A percentile compares a stretch with the other conserved stretches of the same genome.
phyloP scores from a whole-genome alignment of 768 basidiomycete species.

The Boletus sp. region DNA sequence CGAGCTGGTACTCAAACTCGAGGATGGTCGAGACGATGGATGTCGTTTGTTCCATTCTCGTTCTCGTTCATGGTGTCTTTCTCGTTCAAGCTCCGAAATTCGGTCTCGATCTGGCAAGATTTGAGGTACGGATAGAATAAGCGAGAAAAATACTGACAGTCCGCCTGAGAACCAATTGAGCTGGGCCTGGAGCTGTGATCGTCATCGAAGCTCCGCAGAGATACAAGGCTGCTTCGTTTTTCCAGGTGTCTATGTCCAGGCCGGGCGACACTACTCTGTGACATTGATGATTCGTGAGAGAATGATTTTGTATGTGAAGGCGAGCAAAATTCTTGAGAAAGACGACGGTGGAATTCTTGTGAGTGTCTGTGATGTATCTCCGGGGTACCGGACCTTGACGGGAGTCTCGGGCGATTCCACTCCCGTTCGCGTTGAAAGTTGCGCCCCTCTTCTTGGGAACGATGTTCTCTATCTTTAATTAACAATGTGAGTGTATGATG shows the following conservation, averaged over 20 bases:
- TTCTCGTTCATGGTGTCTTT: slow-evolving; percentile 48
- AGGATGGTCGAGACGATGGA: slow-evolving; percentile 40
- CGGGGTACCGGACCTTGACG: slow-evolving; percentile 25
- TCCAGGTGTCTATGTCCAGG: slow-evolving; percentile 10
- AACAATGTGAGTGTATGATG: not conserved
- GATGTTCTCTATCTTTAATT: slow-evolving; percentile 30
- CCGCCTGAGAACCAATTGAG: slow-evolving; percentile 49
- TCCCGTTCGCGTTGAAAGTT: slow-evolving; percentile 45
- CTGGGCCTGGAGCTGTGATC: slow-evolving; percentile 42
- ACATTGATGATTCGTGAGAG: slow-evolving; percentile 15
- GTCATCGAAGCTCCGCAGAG: slow-evolving; percentile 43
- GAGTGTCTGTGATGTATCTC: slow-evolving; percentile 27
- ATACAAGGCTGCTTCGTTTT: slow-evolving; percentile 39
- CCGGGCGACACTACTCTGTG: slow-evolving; percentile 8
- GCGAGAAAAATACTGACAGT: slow-evolving; percentile 40
- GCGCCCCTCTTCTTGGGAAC: slow-evolving; percentile 29
- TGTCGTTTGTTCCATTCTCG: slow-evolving; percentile 55
- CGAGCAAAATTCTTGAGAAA: slow-evolving; percentile 29
- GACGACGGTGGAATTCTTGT: slow-evolving; percentile 27
- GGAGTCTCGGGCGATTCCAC: slow-evolving; percentile 41
- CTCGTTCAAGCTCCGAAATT: slow-evolving; percentile 40
- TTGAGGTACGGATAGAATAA: not conserved
- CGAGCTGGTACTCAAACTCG: slow-evolving; percentile 41
- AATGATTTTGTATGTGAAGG: slow-evolving; percentile 22
- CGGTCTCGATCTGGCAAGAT: slow-evolving; percentile 44